A percentile compares a stretch with the other conserved stretches of the same genome.
Conservation (phyloP, 495 filamentous ascomycete species). For the Pseudevernia furfuracea region DNA sequence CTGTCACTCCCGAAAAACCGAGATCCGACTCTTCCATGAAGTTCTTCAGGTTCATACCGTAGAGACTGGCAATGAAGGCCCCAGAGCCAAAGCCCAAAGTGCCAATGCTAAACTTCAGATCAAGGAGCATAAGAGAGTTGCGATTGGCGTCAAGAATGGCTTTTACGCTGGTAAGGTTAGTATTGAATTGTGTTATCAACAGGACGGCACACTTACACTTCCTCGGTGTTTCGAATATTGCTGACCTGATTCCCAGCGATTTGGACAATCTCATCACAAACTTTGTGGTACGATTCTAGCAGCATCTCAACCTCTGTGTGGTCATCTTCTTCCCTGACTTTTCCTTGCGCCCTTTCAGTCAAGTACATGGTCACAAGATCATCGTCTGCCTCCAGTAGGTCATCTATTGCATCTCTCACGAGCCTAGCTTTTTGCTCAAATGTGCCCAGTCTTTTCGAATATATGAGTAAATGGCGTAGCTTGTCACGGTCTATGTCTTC, state of each 20-base stretch:
- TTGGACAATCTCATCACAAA: constrained; percentile 96
- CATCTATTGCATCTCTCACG: constrained; percentile 90
- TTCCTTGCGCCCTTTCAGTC: constrained; percentile 71
- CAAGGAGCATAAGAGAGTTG: constrained; percentile 95
- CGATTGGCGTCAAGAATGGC: constrained; percentile 96
- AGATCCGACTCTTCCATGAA: constrained; percentile 95
- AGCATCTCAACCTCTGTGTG: constrained; percentile 97
- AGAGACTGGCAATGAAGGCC: constrained; percentile 90
- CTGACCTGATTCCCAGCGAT: constrained; percentile 85
- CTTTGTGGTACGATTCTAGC: constrained; percentile 93
- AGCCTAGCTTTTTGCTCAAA: constrained; percentile 96
- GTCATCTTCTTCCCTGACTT: constrained; percentile 70
- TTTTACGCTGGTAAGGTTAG: constrained; percentile 56
- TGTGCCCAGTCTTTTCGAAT: constrained; percentile 90
- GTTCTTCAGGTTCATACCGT: constrained; percentile 98
- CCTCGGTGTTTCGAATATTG: constrained; percentile 96
- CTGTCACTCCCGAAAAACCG: constrained; percentile 71
- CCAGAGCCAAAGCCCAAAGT: constrained; percentile 87
- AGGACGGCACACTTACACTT: constrained; percentile 60
- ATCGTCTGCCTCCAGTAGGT: constrained; percentile 95
- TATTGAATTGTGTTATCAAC: not conserved
- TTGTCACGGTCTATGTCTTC: constrained; percentile 97
- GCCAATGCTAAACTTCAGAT: constrained; percentile 91
- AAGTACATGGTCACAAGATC: constrained; percentile 94
- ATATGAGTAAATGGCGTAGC: constrained; percentile 77